Evolutionary conservation across 2,329 filamentous ascomycete genomes (phyloP), one percentile per base, ranked within the genome.

Genomic region (Daldinia sp.): DNA sequence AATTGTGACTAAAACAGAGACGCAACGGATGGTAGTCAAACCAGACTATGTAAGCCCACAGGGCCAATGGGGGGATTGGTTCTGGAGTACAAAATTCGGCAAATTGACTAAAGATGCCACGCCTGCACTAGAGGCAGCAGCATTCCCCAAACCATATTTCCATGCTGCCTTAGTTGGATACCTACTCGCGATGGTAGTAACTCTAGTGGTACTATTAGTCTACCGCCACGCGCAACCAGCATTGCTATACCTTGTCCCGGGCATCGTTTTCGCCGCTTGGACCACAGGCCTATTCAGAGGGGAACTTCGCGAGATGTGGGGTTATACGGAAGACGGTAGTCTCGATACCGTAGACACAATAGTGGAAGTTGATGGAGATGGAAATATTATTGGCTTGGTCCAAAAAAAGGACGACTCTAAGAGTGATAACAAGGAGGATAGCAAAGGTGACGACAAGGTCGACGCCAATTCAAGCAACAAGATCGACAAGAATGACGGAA

Each of bases 241-340:
- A 6, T 82, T 99, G 29, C 80, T 99, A 11, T 98, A 98, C 74
- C 86, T 99, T 5, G 95, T 98, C 0, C 94, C 94, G 0, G 90
- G 91, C 0, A 92, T 98, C 0, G 79, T 97, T 4, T 82, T 85
- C 1, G 85, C 89, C 1, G 74, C 95, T 1, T 96, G 92, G 90
- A 76, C 87, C 3, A 95, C 91, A 1, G 94, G 90, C 0, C 69
- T 88, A 3, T 74, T 84, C 15, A 86, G 88, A 9, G 90, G 93
- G 1, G 93, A 98, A 72, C 67, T 94, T 1, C 81, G 80, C 51
- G 77, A 88, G 39, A 90, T 98, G 86, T 96, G 91, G 90, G 81
- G 81, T 2, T 98, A 94, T 73, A 93, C 88, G 0, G 94, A 98
- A 74, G 86, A 89, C 66, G 85, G 84, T 3, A 84, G 78, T 57